phyloP scores from a whole-genome alignment of 768 basidiomycete genomes.

The Termitomyces sp. region DNA sequence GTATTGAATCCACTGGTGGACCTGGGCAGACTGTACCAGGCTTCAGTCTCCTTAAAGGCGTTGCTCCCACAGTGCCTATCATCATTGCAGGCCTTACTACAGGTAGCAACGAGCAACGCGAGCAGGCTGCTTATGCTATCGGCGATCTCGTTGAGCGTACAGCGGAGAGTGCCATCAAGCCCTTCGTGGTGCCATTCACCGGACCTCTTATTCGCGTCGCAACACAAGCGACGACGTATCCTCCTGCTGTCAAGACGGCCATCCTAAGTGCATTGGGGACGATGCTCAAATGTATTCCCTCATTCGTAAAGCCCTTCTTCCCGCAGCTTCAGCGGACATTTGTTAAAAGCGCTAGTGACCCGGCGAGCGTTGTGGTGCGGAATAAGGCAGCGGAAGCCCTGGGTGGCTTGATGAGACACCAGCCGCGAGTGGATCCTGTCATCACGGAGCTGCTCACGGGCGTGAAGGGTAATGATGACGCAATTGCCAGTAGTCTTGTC shows the following conservation, averaged over 20 bases:
- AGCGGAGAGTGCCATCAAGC: conserved; percentile 78
- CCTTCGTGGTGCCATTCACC: conserved; percentile 92
- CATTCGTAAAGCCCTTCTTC: conserved; percentile 96
- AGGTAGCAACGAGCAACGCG: conserved; percentile 91
- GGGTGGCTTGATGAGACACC: conserved; percentile 85
- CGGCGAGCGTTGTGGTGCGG: conserved; percentile 72
- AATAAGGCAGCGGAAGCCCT: conserved; percentile 79
- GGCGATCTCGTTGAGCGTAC: conserved; percentile 93
- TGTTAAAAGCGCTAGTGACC: conserved; percentile 85
- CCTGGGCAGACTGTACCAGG: conserved; percentile 79
- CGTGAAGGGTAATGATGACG: conserved; percentile 53
- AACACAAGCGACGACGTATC: conserved; percentile 83
- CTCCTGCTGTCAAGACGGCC: conserved; percentile 88
- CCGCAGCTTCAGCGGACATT: conserved; percentile 96
- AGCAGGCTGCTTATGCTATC: conserved; percentile 93
- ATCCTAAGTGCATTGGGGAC: conserved; percentile 82
- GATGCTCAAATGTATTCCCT: conserved; percentile 82
- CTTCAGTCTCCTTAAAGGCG: conserved; percentile 79
- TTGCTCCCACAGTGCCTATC: conserved; percentile 78
- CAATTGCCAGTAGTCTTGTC: conserved; percentile 70
- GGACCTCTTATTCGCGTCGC: conserved; percentile 95
- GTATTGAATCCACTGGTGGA: conserved; percentile 79
- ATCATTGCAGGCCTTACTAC: conserved; percentile 90
- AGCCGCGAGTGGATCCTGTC: conserved; percentile 90
- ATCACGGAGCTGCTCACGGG: conserved; percentile 77